Base-by-base conservation (phyloP, 1,284 basidiomycete species). In the Mycosarcoma mackinlayi region DNA sequence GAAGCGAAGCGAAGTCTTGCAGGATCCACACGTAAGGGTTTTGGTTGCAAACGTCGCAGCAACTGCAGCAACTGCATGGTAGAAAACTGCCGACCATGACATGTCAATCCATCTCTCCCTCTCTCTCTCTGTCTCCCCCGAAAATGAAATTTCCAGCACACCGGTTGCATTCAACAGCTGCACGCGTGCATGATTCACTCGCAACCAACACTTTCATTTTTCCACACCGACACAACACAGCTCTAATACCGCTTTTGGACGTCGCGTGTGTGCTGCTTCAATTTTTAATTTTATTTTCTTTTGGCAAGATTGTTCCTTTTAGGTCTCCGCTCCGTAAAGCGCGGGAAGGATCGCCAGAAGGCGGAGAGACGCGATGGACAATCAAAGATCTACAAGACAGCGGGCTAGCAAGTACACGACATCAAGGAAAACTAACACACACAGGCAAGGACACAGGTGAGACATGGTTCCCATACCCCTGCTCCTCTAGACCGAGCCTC, bases 351-450 rank as follows among this genome's bases (percentile, higher is more conserved):
- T n/a, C n/a, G n/a, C n/a, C n/a, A n/a, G n/a, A n/a, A n/a, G n/a
- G n/a, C n/a, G n/a, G n/a, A n/a, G n/a, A n/a, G n/a, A n/a, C n/a
- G n/a, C n/a, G n/a, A n/a, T n/a, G n/a, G n/a, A n/a, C n/a, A n/a
- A n/a, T 46, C 10, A 21, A 47, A 35, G 45, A 47, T 49, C 47
- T 49, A 49, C 47, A 16, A 16, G 38, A 49, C 47, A 49, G 23
- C 47, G 9, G 6, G 18, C 44, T 18, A 31, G 30, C 30, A 14
- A 31, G 30, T 4, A n/a, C n/a, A n/a, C n/a, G n/a, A n/a, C n/a
- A n/a, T n/a, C n/a, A n/a, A n/a, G n/a, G 4, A 31, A 31, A 31
- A 14, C 14, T 31, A 45, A 19, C 42, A 45, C n/a, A 30, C 25
- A n/a, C 30, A n/a, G n/a, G n/a, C n/a, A n/a, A n/a, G n/a, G n/a